Percentiles rank a stretch among this genome's conserved stretches.
Evolutionary conservation across 306 rosid species (phyloP).

Genomic region (Acacia melanoxylon): DNA sequence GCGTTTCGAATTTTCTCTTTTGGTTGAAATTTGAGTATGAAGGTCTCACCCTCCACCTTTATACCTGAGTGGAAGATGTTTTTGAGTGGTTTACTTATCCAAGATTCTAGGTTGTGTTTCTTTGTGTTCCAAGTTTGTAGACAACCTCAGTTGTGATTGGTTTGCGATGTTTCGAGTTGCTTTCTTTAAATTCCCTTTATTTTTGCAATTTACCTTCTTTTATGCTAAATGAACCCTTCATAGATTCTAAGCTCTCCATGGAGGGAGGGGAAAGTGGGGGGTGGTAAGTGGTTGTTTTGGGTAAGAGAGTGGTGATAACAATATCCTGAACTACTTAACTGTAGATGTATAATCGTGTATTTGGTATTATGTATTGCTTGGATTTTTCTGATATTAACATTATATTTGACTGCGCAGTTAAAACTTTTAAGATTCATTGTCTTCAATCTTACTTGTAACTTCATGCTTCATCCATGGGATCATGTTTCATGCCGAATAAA

Average conservation of each 20-base stretch:
- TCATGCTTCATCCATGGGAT: background rate
- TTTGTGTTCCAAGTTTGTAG: constrained; percentile 30
- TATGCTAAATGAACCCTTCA: background rate
- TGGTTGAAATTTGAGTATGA: constrained; percentile 30
- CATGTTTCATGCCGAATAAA: too few species aligned
- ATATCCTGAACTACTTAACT: background rate
- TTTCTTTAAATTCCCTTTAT: constrained; percentile 19
- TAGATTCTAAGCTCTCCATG: background rate
- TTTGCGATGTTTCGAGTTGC: constrained; percentile 25
- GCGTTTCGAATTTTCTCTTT: constrained; percentile 14
- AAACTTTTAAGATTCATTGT: background rate
- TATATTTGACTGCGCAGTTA: background rate
- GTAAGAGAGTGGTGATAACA: background rate
- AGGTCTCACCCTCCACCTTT: constrained; percentile 5
- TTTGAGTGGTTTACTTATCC: constrained; percentile 31
- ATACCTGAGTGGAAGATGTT: constrained; percentile 29
- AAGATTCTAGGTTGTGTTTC: constrained; percentile 22
- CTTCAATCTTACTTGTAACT: background rate
- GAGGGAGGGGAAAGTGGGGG: background rate
- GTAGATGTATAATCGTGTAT: background rate
- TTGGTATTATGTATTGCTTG: background rate
- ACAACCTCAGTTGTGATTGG: constrained; percentile 28
- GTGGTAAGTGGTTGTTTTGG: background rate
- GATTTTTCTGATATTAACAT: background rate
- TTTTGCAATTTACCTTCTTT: constrained; percentile 15